Conservation (phyloP, 768 basidiomycete species). For the Macrolepiota dolichaula region DNA sequence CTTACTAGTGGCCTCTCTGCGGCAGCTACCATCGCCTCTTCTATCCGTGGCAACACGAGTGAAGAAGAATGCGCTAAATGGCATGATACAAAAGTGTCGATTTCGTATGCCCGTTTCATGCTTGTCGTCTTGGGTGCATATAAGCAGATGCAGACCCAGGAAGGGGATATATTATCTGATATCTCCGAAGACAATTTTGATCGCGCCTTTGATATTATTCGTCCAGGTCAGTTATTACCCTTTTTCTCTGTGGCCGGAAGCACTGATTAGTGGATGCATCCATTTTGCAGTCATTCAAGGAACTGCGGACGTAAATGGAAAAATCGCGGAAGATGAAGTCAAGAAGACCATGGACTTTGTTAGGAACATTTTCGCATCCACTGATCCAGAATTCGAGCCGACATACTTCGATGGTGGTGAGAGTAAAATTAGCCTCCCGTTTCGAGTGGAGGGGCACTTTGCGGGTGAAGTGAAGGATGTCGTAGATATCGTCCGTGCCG, state of each 20-base stretch:
- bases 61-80: slow-evolving; percentile 29
- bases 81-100: slow-evolving; percentile 31
- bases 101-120: slow-evolving; percentile 39
- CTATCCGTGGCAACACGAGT: slow-evolving; percentile 26
- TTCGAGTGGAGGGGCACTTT: slow-evolving; percentile 19
- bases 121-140: slow-evolving; percentile 50
- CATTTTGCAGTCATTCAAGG: slow-evolving; percentile 21
- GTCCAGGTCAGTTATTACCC: slow-evolving; percentile 30
- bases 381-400: slow-evolving; percentile 21
- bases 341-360: slow-evolving; percentile 20
- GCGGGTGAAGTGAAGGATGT: slow-evolving; percentile 29
- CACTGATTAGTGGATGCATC: not conserved
- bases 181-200: slow-evolving; percentile 47
- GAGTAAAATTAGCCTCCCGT: slow-evolving; percentile 17
- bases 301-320: slow-evolving; percentile 21
- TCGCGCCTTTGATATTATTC: slow-evolving; percentile 41
- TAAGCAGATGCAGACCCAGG: slow-evolving; percentile 46
- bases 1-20: slow-evolving; percentile 36
- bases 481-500: slow-evolving; percentile 41
- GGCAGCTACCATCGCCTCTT: slow-evolving; percentile 33
- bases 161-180: slow-evolving; percentile 34
- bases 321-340: slow-evolving; percentile 20
- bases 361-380: slow-evolving; percentile 21
- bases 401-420: slow-evolving; percentile 19
- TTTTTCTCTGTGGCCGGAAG: not conserved